Evolutionary conservation across 768 basidiomycete genomes (phyloP).

Genomic region (Boletus eberwhitei): DNA sequence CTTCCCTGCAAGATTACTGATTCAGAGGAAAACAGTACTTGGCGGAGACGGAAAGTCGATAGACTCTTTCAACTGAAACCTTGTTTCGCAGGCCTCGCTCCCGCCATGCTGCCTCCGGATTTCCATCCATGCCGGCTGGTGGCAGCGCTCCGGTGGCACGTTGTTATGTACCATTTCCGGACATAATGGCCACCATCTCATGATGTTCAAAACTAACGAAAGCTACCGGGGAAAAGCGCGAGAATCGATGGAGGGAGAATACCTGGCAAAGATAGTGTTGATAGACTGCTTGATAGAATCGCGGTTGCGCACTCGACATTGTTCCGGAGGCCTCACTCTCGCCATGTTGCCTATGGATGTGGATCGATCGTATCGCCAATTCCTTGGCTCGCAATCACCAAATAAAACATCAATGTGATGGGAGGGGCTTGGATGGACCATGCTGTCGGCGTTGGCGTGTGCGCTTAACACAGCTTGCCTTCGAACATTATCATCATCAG

Average conservation of each 20-base stretch:
- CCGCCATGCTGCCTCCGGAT: not conserved
- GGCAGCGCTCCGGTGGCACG: not conserved
- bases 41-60: not conserved
- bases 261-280: no score
- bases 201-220: not conserved
- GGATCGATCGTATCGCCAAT: conserved; percentile 1
- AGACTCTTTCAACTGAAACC: not conserved
- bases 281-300: not conserved
- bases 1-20: not conserved
- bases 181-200: not conserved
- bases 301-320: not conserved
- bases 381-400: not conserved
- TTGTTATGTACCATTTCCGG: not conserved
- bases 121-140: not conserved
- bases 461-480: conserved; percentile 9
- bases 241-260: not conserved
- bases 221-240: no score
- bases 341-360: not conserved
- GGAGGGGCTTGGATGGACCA: not conserved
- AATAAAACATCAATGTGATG: not conserved
- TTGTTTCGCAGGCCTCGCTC: not conserved
- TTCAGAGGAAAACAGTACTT: not conserved
- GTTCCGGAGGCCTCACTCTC: not conserved
- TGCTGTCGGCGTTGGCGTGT: conserved; percentile 10
- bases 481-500: not conserved